Conservation (phyloP, 352 stramenopile species). For the Globisporangium camurandrum region DNA sequence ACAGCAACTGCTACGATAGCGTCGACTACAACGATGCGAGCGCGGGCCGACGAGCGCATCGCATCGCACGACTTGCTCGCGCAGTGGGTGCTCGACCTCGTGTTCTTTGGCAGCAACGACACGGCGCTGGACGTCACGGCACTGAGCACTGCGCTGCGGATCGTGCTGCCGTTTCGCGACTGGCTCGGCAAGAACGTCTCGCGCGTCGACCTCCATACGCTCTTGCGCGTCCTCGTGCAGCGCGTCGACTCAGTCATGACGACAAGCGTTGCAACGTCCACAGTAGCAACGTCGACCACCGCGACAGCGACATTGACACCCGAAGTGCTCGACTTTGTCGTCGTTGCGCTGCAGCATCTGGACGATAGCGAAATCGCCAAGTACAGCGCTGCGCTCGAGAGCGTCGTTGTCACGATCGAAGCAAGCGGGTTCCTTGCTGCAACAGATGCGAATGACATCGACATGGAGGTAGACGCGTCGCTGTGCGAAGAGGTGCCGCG, state of each 20-base stretch:
- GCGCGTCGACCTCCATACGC: slow-evolving; percentile 28
- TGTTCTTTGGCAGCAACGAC: slow-evolving; percentile 27
- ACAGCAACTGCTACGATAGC: neutral
- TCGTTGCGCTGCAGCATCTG: slow-evolving; percentile 35
- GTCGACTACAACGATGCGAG: neutral
- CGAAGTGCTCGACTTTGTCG: slow-evolving; percentile 36
- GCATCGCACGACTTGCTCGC: slow-evolving; percentile 25
- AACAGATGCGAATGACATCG: neutral
- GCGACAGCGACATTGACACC: neutral
- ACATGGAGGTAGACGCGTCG: neutral
- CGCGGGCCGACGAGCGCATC: neutral
- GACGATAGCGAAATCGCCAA: slow-evolving; percentile 44
- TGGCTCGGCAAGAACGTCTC: slow-evolving; percentile 22
- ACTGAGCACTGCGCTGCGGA: slow-evolving; percentile 25
- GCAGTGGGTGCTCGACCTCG: slow-evolving; percentile 30
- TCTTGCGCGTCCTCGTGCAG: slow-evolving; percentile 36
- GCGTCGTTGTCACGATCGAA: slow-evolving; percentile 33
- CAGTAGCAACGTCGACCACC: slow-evolving; percentile 4
- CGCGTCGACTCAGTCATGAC: slow-evolving; percentile 39
- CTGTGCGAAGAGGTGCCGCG: neutral
- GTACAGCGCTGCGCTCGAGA: slow-evolving; percentile 26
- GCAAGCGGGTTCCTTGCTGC: slow-evolving; percentile 15
- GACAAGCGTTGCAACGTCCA: slow-evolving; percentile 18
- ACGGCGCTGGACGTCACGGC: slow-evolving; percentile 21
- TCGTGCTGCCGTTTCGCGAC: slow-evolving; percentile 42